Conservation (phyloP, 331 rosid genomes). For the Saraca asoca region DNA sequence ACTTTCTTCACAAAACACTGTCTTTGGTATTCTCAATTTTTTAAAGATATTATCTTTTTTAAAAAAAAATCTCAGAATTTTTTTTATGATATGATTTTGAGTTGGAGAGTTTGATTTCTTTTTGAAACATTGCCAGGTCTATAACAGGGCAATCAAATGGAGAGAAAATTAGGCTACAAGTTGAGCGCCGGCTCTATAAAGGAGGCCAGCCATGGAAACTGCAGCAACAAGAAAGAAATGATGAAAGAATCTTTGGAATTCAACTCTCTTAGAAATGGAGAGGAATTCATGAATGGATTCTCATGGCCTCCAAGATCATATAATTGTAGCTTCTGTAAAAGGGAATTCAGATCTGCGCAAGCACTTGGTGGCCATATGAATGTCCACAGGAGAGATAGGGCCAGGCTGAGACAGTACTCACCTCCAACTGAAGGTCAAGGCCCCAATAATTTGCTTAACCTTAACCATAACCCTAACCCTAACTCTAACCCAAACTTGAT, state of each 20-base stretch:
- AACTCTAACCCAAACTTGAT: slow-evolving; percentile 48
- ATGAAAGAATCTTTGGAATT: slow-evolving; percentile 22
- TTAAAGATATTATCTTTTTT: slow-evolving; percentile 23
- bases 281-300: slow-evolving; percentile 53
- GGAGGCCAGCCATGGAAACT: slow-evolving; percentile 30
- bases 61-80: too few species aligned
- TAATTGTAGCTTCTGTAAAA: slow-evolving; percentile 80
- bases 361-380: slow-evolving; percentile 98
- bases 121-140: slow-evolving; percentile 31
- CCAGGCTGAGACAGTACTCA: slow-evolving; percentile 62
- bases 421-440: slow-evolving; percentile 48
- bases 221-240: slow-evolving; percentile 28
- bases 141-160: slow-evolving; percentile 28
- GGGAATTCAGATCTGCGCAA: slow-evolving; percentile 92
- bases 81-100: slow-evolving; percentile 36
- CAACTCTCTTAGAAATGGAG: slow-evolving; percentile 30
- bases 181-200: slow-evolving; percentile 38
- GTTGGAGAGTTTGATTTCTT: slow-evolving; percentile 34
- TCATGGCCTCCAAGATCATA: slow-evolving; percentile 89
- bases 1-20: slow-evolving; percentile 23
- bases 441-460: slow-evolving; percentile 34
- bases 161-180: slow-evolving; percentile 47
- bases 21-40: slow-evolving; percentile 31
- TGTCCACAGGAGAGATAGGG: slow-evolving; percentile 92
- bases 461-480: slow-evolving; percentile 49